Evolutionary conservation across 2,329 filamentous ascomycete species (phyloP), one percentile per base, ranked within the genome.

Genomic region (Clarireedia sp.): DNA sequence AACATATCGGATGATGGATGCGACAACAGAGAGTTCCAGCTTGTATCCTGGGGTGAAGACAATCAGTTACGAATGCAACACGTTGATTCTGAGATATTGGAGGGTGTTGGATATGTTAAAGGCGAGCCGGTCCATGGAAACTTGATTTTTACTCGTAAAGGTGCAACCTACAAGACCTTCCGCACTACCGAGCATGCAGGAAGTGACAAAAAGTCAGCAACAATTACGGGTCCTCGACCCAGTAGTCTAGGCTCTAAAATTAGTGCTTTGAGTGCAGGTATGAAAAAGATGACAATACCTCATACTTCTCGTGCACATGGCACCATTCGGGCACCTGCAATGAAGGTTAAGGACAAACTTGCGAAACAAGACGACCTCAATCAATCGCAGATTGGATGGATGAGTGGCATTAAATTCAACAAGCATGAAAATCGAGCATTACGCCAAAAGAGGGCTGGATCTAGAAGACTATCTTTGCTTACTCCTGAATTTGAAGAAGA

Each of bases 21-120:
- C 46, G 91, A 96, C 64, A 77, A 90, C 59, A 82, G 92, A 63
- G 91, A 96, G 51, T 96, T 96, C 60, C 91, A 96, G 69, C 77
- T 96, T 17, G 89, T 96, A 0, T 91, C 91, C 0, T 96, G 91
- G 91, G 90, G 90, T 24, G 85, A 88, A 48, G 92, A 96, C 68
- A 87, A 87, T 62, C 82, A 90, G 65, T 75, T 96, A 29, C 85
- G 87, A 48, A 76, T 96, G 26, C 88, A 95, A 67, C 84, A 83
- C 48, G 79, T 90, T 19, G 80, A 89, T 41, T 73, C 81, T 1
- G 74, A 82, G 24, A 74, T 84, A 29, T 74, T 94, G 0, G 75
- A 81, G 56, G 76, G 80, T 2, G 85, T 95, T 16, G 89, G 89
- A 3, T 87, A 89, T 67, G 75, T 82, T 46, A 89, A 85, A 67